A percentile compares a stretch with the other conserved stretches of the same genome.
Evolutionary conservation across 169 alveolate genomes (phyloP).

Genomic region (Eimeria sp.): DNA sequence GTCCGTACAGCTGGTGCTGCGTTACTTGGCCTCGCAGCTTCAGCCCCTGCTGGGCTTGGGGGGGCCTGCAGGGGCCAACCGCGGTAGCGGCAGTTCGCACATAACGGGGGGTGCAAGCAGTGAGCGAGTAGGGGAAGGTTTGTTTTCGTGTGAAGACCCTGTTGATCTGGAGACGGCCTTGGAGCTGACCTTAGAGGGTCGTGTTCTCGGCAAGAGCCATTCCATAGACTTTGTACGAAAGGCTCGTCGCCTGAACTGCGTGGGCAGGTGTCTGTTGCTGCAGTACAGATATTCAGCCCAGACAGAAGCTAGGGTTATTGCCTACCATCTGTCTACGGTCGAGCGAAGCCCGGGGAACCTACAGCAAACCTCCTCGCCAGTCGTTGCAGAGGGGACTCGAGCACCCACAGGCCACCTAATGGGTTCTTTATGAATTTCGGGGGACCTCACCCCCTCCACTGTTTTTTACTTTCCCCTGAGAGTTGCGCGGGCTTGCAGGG

Average conservation of each 20-base stretch:
- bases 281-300: conserved; percentile 74
- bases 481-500: neutral
- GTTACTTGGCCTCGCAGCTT: conserved; percentile 76
- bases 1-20: conserved; percentile 68
- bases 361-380: neutral
- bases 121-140: neutral
- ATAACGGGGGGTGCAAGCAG: neutral
- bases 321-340: conserved; percentile 10
- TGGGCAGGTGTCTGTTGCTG: conserved; percentile 74
- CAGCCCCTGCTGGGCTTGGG: conserved; percentile 21
- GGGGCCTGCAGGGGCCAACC: neutral
- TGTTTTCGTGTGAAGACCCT: neutral
- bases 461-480: neutral
- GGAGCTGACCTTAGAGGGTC: conserved; percentile 77
- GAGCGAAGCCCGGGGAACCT: neutral
- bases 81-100: neutral
- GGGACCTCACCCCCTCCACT: neutral
- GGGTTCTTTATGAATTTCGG: neutral
- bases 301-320: conserved; percentile 68
- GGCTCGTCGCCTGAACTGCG: conserved; percentile 66
- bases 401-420: neutral
- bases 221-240: conserved; percentile 59
- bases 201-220: conserved; percentile 77
- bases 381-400: neutral
- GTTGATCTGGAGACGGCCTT: conserved; percentile 61